A percentile compares a stretch with the other conserved stretches of the same genome.
Evolutionary conservation across 257 asterid genomes (phyloP).

Genomic region (Solanum piurae): DNA sequence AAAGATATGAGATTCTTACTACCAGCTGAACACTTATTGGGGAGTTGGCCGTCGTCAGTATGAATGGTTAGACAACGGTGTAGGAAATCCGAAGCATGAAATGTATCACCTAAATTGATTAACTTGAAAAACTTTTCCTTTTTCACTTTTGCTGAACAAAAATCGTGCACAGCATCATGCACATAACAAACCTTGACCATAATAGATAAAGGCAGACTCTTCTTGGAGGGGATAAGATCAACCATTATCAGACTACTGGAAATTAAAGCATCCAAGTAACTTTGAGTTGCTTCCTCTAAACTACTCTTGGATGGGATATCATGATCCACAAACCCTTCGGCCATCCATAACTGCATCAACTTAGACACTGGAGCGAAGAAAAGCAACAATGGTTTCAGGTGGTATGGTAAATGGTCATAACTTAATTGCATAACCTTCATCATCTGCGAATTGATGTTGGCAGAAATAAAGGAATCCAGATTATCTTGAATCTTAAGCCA

Average conservation of each 20-base stretch:
- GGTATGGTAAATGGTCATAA: slow-evolving; percentile 14
- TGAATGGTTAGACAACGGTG: not conserved
- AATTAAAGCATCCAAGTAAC: not conserved
- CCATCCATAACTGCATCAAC: slow-evolving; percentile 13
- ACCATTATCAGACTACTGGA: slow-evolving; percentile 5
- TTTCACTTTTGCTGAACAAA: slow-evolving; percentile 8
- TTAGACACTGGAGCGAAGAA: slow-evolving; percentile 9
- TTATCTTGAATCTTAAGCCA: not conserved
- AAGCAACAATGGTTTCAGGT: slow-evolving; percentile 24
- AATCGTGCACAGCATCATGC: slow-evolving; percentile 10
- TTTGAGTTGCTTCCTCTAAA: not conserved
- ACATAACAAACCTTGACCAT: not conserved
- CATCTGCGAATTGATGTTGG: not conserved
- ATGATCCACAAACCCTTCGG: slow-evolving; percentile 22
- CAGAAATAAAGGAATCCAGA: too few species aligned
- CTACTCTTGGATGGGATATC: not conserved
- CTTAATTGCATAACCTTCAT: slow-evolving; percentile 11
- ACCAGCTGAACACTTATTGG: not conserved
- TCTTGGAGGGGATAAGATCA: too few species aligned
- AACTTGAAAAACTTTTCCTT: not conserved
- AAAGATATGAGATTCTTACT: not conserved
- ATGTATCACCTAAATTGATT: too few species aligned
- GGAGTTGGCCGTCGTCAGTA: not conserved
- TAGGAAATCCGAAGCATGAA: not conserved
- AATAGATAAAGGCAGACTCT: too few species aligned